These are phyloP conservation scores for Phytophthora rubi DNA, from an alignment of 352 stramenopile species.

Conservation along the genomic window DNA sequence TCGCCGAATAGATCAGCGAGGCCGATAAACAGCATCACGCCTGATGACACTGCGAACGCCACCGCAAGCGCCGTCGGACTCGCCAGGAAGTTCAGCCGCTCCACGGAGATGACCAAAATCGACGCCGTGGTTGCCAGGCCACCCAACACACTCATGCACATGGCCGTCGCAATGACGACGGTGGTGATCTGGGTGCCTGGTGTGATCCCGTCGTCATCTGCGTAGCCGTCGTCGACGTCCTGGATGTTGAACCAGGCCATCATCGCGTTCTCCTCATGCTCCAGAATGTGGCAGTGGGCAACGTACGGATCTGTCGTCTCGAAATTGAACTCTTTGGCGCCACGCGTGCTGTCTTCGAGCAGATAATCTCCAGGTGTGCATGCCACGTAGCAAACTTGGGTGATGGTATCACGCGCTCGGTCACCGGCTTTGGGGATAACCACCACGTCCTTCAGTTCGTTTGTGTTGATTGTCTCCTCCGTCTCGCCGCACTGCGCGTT, in stretches of 20 bases:
- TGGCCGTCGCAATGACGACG: slow-evolving; percentile 57
- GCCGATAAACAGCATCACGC: slow-evolving; percentile 81
- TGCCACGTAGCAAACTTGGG: slow-evolving; percentile 81
- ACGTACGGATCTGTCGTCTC: slow-evolving; percentile 79
- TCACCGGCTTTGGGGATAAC: slow-evolving; percentile 71
- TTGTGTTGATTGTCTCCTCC: slow-evolving; percentile 68
- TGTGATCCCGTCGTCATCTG: slow-evolving; percentile 49
- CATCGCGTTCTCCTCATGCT: slow-evolving; percentile 85
- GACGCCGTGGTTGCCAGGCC: slow-evolving; percentile 67
- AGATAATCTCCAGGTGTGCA: slow-evolving; percentile 78
- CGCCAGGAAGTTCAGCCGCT: slow-evolving; percentile 62
- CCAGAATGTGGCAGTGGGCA: slow-evolving; percentile 82
- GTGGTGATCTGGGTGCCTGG: slow-evolving; percentile 46
- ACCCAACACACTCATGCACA: slow-evolving; percentile 73
- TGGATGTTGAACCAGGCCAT: slow-evolving; percentile 79
- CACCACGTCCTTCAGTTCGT: slow-evolving; percentile 72
- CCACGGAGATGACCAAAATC: slow-evolving; percentile 56
- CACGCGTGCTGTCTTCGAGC: slow-evolving; percentile 53
- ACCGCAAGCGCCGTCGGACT: slow-evolving; percentile 57
- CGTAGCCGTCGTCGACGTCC: slow-evolving; percentile 48
- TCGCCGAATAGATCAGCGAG: slow-evolving; percentile 66
- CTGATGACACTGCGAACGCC: slow-evolving; percentile 71
- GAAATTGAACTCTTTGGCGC: slow-evolving; percentile 68
- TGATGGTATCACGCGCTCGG: slow-evolving; percentile 43
- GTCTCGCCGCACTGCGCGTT: slow-evolving; percentile 74